Evolutionary conservation across 208 protist genomes (phyloP).

Genomic region (Trichomonas vaginalis): DNA sequence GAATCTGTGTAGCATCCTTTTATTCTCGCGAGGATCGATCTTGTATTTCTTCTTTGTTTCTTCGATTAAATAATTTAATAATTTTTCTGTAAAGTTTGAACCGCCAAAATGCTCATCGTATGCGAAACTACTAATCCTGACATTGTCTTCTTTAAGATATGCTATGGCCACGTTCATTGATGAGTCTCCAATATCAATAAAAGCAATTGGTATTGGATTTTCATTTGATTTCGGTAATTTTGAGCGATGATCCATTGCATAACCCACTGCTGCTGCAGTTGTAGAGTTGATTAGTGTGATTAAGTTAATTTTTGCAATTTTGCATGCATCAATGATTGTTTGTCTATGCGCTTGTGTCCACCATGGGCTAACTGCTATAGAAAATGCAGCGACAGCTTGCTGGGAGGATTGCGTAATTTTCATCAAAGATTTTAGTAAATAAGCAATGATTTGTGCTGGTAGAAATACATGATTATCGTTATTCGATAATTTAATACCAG

Average conservation of each 20-base stretch:
- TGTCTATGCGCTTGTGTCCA: slow-evolving; percentile 22
- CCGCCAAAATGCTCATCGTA: slow-evolving; percentile 20
- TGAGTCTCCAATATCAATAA: slow-evolving; percentile 32
- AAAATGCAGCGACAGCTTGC: neutral
- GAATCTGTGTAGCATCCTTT: slow-evolving; percentile 13
- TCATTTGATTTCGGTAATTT: neutral
- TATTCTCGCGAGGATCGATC: slow-evolving; percentile 26
- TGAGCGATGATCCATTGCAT: slow-evolving; percentile 17
- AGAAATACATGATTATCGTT: slow-evolving; percentile 8
- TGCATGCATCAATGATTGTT: slow-evolving; percentile 25
- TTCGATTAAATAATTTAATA: slow-evolving; percentile 17
- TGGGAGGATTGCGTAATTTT: neutral
- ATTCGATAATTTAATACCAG: slow-evolving; percentile 24
- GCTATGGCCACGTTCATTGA: slow-evolving; percentile 21
- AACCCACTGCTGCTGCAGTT: slow-evolving; percentile 24
- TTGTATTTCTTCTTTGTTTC: slow-evolving; percentile 24
- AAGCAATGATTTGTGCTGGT: slow-evolving; percentile 24
- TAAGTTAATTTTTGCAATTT: slow-evolving; percentile 22
- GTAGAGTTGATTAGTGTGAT: slow-evolving; percentile 26
- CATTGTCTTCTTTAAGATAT: neutral
- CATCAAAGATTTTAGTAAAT: neutral
- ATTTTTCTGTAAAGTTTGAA: slow-evolving; percentile 13
- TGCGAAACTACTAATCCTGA: slow-evolving; percentile 14
- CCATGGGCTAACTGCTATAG: slow-evolving; percentile 22
- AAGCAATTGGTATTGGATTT: slow-evolving; percentile 4